These are phyloP conservation scores for Colletotrichum sp. DNA, from an alignment of 2,329 filamentous ascomycete genomes.

Conservation along the genomic window DNA sequence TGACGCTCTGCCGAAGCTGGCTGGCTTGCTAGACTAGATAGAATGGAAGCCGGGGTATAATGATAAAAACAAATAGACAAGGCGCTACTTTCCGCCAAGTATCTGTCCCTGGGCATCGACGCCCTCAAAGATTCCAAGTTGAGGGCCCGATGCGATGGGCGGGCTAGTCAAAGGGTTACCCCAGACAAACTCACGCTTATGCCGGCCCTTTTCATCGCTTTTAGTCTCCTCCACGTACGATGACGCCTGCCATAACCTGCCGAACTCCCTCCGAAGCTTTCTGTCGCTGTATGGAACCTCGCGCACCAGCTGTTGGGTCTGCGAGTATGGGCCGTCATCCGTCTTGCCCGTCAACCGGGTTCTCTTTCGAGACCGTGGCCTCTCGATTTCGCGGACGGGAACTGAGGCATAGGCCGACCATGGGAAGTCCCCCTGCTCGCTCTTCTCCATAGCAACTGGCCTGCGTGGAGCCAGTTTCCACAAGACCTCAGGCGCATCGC, in stretches of 20 bases:
- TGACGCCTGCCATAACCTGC: slow-evolving; percentile 48
- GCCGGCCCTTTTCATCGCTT: slow-evolving; percentile 26
- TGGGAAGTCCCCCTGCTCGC: slow-evolving; percentile 33
- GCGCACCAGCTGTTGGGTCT: slow-evolving; percentile 28
- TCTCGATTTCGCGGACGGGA: slow-evolving; percentile 44
- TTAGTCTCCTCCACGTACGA: slow-evolving; percentile 41
- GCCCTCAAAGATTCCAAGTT: slow-evolving; percentile 54
- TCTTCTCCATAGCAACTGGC: slow-evolving; percentile 26
- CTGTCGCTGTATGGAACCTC: slow-evolving; percentile 34
- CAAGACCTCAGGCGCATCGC: slow-evolving; percentile 38
- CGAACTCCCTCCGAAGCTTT: slow-evolving; percentile 54
- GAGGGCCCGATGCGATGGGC: slow-evolving; percentile 33
- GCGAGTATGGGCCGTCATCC: slow-evolving; percentile 42
- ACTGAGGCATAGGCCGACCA: slow-evolving; percentile 48
- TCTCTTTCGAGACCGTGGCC: slow-evolving; percentile 34
- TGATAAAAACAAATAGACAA: not conserved
- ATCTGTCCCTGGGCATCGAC: slow-evolving; percentile 35
- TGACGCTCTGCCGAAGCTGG: slow-evolving; percentile 66
- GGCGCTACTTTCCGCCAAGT: not conserved
- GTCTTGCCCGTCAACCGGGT: slow-evolving; percentile 40
- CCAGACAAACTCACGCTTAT: slow-evolving; percentile 49
- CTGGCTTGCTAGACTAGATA: slow-evolving; percentile 39
- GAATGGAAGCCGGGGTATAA: slow-evolving; percentile 23
- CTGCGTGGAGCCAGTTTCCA: slow-evolving; percentile 44
- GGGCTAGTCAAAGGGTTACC: slow-evolving; percentile 37